These are phyloP conservation scores for Trichophyton equinum DNA, from an alignment of 2,329 filamentous ascomycete species.

Conservation along the genomic window DNA sequence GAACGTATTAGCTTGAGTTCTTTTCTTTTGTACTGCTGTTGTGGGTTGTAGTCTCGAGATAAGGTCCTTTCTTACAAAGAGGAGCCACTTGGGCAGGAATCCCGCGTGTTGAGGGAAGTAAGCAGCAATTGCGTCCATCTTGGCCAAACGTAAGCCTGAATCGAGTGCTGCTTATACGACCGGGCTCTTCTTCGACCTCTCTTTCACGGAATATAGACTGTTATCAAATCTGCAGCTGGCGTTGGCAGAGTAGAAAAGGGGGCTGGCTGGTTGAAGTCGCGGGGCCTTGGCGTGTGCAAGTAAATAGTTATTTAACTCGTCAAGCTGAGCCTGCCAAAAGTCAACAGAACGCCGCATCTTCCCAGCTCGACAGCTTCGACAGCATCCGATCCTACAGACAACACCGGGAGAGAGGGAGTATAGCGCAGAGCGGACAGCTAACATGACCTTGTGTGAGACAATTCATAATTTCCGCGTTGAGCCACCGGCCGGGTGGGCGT, in stretches of 20 bases:
- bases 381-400: not conserved
- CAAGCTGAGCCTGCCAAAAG: not conserved
- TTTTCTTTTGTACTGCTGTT: not conserved
- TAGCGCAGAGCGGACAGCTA: not conserved
- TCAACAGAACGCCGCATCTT: not conserved
- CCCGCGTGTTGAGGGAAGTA: slow-evolving; percentile 35
- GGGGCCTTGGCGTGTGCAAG: not conserved
- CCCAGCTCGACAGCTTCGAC: not conserved
- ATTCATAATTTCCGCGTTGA: slow-evolving; percentile 25
- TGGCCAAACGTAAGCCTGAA: not conserved
- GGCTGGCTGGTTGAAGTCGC: not conserved
- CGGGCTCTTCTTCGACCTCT: not conserved
- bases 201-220: not conserved
- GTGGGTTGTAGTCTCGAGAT: not conserved
- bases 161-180: not conserved
- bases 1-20: slow-evolving; percentile 8
- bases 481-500: slow-evolving; percentile 26
- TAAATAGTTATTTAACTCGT: not conserved
- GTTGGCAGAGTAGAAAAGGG: not conserved
- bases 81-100: slow-evolving; percentile 51
- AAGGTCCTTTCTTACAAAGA: slow-evolving; percentile 40
- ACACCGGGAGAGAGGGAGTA: not conserved
- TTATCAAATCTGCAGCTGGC: too few relatives aligned
- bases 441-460: not conserved
- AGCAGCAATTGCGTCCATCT: slow-evolving; percentile 10